phyloP scores from a whole-genome alignment of 2,329 filamentous ascomycete genomes.

The Didymella arachidicola region DNA sequence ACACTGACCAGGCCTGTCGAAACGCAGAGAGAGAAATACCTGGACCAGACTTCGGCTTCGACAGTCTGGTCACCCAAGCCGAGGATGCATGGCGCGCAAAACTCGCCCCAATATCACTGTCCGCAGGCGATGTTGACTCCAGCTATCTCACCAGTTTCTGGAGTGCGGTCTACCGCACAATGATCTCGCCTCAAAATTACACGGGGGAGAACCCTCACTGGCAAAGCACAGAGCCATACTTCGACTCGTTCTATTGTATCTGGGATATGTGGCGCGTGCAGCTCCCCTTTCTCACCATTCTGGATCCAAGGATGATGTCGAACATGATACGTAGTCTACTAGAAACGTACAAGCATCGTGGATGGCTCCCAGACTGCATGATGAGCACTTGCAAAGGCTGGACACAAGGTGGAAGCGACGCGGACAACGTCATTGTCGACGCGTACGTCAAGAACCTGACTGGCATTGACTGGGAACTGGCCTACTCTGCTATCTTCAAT shows the following conservation, averaged over 20 bases:
- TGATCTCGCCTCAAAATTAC: slow-evolving; percentile 52
- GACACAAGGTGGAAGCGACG: slow-evolving; percentile 70
- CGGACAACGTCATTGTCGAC: not conserved
- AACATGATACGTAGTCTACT: slow-evolving; percentile 58
- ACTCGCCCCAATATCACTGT: not conserved
- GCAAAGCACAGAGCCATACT: slow-evolving; percentile 55
- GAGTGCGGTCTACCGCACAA: not conserved
- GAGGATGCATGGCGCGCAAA: not conserved
- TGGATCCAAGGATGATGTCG: slow-evolving; percentile 68
- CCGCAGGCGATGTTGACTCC: not conserved
- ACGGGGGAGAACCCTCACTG: slow-evolving; percentile 58
- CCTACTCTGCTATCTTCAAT: not conserved
- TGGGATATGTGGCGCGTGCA: slow-evolving; percentile 59
- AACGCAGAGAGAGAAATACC: not conserved
- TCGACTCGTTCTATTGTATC: slow-evolving; percentile 67
- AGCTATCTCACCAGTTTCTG: not conserved
- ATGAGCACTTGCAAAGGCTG: slow-evolving; percentile 79
- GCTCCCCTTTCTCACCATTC: slow-evolving; percentile 72
- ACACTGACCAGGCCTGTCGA: not conserved
- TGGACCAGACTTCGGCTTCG: not conserved
- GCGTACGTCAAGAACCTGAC: not conserved
- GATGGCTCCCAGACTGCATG: slow-evolving; percentile 77
- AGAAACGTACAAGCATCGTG: slow-evolving; percentile 74
- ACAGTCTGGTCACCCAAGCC: not conserved
- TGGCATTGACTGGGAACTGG: not conserved